Evolutionary conservation across 1,284 basidiomycete species (phyloP), one percentile per base, ranked within the genome.

Genomic region (Peniophora sp.): DNA sequence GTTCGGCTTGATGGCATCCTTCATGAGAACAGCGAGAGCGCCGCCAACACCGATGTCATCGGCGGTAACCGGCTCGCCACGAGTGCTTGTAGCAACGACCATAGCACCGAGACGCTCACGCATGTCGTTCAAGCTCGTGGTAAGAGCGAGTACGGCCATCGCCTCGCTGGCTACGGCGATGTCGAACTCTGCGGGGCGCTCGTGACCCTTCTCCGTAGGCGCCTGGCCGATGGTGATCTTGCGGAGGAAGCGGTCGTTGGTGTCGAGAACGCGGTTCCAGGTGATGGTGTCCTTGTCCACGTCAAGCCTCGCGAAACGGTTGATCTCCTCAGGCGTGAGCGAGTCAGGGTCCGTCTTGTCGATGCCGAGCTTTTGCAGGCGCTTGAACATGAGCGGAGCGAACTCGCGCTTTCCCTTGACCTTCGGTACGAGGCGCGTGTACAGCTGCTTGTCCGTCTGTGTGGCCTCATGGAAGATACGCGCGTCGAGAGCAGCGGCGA

Each of bases 1-100:
- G 65, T 97, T 99, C 18, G 96, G 96, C 75, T 99, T 99, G 75
- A 99, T 96, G 18, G 97, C 92, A 64, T 99, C 96, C 76, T 98
- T 98, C 88, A 99, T 92, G 54, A 99, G 78, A 47, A 99, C 96
- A 14, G 97, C 91, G 55, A 99, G 83, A 51, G 96, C 96, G 55
- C 96, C 96, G 57, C 93, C 90, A 60, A 92, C 92, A 60, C 96
- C 96, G 54, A 99, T 81, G 68, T 99, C 96, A 66, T 99, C 97
- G 18, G 95, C 95, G 24, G 96, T 99, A 68, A 99, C 78, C 34
- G 96, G 83, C 17, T 95, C 89, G 32, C 96, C 97, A 23, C 75
- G 76, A 69, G 92, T 95, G 73, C 85, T 90, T 8, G 94, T 92
- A n/a, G 92, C 97, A 41, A 99, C 91, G 42, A 99, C 96, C 94